Conservation (phyloP, 2,329 filamentous ascomycete species). For the Chrysoporthe cubensis region DNA sequence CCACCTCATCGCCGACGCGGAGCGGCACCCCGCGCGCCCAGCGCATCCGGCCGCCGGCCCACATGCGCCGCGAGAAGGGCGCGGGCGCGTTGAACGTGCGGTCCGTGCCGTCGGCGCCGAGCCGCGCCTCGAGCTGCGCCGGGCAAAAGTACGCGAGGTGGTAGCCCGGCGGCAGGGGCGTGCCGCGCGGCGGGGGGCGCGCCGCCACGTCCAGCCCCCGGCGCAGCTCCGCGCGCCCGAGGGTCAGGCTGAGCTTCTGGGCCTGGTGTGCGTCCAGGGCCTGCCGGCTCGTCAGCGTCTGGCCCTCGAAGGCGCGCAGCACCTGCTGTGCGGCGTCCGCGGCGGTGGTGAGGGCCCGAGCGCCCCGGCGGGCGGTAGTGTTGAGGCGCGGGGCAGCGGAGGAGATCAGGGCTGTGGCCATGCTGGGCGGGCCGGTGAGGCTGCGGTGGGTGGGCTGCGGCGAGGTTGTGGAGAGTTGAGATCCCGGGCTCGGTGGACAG, state of each 20-base stretch:
- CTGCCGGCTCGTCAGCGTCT: constrained; percentile 45
- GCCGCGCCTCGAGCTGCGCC: constrained; percentile 53
- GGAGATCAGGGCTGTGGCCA: constrained; percentile 8
- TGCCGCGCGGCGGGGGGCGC: constrained; percentile 45
- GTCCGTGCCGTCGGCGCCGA: constrained; percentile 66
- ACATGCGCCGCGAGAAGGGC: constrained; percentile 69
- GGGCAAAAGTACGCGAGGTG: constrained; percentile 70
- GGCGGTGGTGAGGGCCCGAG: constrained; percentile 26
- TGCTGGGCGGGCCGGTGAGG: neutral
- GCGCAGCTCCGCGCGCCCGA: constrained; percentile 52
- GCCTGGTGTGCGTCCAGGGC: constrained; percentile 65
- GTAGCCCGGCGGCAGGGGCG: constrained; percentile 60
- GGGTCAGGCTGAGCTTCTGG: constrained; percentile 62
- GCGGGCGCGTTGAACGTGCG: constrained; percentile 59
- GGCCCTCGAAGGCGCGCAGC: constrained; percentile 36
- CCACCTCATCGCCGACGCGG: constrained; percentile 52
- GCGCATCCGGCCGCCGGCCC: constrained; percentile 65
- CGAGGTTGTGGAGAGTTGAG: neutral
- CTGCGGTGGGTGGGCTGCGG: neutral
- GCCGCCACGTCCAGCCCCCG: constrained; percentile 45
- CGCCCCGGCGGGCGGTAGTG: neutral
- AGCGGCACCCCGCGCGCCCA: constrained; percentile 49
- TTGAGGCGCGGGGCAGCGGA: neutral
- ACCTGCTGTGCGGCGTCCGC: constrained; percentile 35
- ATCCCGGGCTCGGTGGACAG: neutral